Conservation (phyloP, 306 rosid species). For the Cucumis sativus region DNA sequence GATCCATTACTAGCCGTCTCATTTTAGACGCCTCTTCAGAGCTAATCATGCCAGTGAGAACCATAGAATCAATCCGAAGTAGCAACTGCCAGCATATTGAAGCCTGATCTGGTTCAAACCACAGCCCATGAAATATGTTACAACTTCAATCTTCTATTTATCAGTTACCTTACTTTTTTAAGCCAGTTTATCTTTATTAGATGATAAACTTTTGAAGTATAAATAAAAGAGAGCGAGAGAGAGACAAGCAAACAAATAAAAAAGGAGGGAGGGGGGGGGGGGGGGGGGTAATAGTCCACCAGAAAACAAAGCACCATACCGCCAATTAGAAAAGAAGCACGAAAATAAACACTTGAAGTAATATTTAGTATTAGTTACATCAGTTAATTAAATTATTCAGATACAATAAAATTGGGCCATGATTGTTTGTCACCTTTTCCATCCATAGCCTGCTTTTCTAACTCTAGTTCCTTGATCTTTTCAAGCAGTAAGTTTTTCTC, state of each 20-base stretch:
- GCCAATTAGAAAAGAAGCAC: not conserved
- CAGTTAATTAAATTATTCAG: not conserved
- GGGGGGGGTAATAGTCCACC: not conserved
- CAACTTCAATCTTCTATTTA: not conserved
- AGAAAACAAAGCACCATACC: not conserved
- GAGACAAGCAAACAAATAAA: not conserved
- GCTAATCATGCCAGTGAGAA: conserved; percentile 40
- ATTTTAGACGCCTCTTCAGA: conserved; percentile 50
- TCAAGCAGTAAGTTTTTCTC: conserved; percentile 40
- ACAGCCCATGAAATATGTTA: conserved; percentile 17
- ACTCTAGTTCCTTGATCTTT: conserved; percentile 43
- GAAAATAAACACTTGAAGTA: not conserved
- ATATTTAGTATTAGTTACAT: not conserved
- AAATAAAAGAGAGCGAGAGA: not conserved
- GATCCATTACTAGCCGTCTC: conserved; percentile 48
- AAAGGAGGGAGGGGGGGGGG: no score
- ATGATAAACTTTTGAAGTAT: not conserved
- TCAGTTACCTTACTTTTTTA: not conserved
- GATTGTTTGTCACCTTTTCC: conserved; percentile 28
- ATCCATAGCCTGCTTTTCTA: conserved; percentile 30
- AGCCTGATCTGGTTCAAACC: conserved; percentile 41
- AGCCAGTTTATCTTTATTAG: not conserved
- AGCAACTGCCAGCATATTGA: conserved; percentile 57
- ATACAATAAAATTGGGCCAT: not conserved
- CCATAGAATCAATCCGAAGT: conserved; percentile 79